Evolutionary conservation across 352 stramenopile genomes (phyloP), one percentile per base, ranked within the genome.

Genomic region (Pythium angustatum): DNA sequence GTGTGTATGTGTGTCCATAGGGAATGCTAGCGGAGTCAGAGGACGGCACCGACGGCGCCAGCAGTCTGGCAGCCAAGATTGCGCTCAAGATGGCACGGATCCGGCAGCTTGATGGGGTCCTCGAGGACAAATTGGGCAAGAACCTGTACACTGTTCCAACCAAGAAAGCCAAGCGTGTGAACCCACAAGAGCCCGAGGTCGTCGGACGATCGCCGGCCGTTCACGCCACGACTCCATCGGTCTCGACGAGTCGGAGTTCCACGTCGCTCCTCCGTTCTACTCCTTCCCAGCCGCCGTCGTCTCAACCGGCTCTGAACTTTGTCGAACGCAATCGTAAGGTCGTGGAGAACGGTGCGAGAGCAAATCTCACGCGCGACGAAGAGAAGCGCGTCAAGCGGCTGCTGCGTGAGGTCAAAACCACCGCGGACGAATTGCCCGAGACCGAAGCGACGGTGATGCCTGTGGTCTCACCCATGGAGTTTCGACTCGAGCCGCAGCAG

Each of bases 71-170:
- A 22, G 69, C 79, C 36, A 91, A 90, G 55, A 88, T 91, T 36
- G 83, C 80, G n/a, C 60, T 90, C 38, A 90, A 90, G 62, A 85
- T 88, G 68, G 79, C 80, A 22, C 77, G 76, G 8, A 80, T 91
- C 45, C 77, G 77, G 26, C 80, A 88, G 38, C 57, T 88, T 10
- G 83, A 91, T 52, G 64, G 55, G 0, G 70, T 88, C 36, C 51
- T 91, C 30, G 79, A 89, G 38, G 75, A 87, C 10, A 88, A 88
- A 63, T 67, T 87, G 8, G 80, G 80, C 17, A 85, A 81, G 57
- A 81, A 83, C 27, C 51, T 90, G 43, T 90, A 89, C 30, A 8
- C 40, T 5, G 22, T n/a, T 12, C 49, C 52, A 0, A 31, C 55
- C 30, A 78, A 52, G 19, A 87, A 76, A 19, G 30, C 12, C 43